phyloP scores from a whole-genome alignment of 139 green algal species.

The Edaphochlamys debaryana region DNA sequence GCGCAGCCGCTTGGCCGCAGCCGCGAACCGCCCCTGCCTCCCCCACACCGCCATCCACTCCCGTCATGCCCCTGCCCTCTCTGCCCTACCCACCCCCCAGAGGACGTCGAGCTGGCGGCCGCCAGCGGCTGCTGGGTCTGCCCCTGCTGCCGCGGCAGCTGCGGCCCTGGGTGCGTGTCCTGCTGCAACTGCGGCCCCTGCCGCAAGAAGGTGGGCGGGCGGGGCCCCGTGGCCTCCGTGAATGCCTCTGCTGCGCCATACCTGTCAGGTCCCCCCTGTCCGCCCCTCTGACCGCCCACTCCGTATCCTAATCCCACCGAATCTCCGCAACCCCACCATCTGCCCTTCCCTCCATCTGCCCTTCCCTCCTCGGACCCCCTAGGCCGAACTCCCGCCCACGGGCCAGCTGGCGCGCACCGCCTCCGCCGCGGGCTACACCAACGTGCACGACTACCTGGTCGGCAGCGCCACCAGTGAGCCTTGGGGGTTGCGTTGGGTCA shows the following conservation, averaged over 20 bases:
- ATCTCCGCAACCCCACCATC: too few relatives aligned
- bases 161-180: constrained; percentile 71
- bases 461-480: constrained; percentile 63
- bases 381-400: constrained; percentile 73
- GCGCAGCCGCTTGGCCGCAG: too few relatives aligned
- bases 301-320: too few relatives aligned
- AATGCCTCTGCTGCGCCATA: too few relatives aligned
- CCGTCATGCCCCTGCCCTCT: neutral
- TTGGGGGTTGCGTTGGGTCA: too few relatives aligned
- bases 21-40: too few relatives aligned
- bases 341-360: too few relatives aligned
- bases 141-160: constrained; percentile 79
- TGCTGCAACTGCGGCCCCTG: constrained; percentile 92
- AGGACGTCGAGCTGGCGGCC: constrained; percentile 66
- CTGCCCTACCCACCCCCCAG: constrained; percentile 1
- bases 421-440: constrained; percentile 69
- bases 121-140: constrained; percentile 76
- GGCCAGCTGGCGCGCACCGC: constrained; percentile 70
- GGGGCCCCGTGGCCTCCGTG: too few relatives aligned
- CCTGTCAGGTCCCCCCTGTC: too few relatives aligned
- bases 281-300: too few relatives aligned
- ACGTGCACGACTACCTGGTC: constrained; percentile 90
- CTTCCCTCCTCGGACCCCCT: neutral
- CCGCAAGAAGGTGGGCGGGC: constrained; percentile 84
- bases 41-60: too few relatives aligned